Conservation (phyloP, 129 eudicot genomes). For the Tanacetum coccineum region DNA sequence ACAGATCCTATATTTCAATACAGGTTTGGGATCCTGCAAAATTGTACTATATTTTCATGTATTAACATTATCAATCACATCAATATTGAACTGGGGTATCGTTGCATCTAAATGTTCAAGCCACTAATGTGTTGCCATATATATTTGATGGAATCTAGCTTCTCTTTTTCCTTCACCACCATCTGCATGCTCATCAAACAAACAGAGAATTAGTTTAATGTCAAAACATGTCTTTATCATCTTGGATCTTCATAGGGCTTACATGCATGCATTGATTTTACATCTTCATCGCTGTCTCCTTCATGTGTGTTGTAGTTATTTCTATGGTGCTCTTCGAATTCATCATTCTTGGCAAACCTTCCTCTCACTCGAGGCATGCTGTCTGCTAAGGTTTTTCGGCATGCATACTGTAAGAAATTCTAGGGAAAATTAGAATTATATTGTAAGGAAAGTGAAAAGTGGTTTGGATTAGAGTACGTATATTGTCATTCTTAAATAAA, state of each 20-base stretch:
- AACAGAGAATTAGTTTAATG: background rate
- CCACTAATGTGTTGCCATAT: constrained; percentile 65
- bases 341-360: constrained; percentile 74
- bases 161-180: constrained; percentile 67
- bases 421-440: constrained; percentile 13
- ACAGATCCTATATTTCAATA: constrained; percentile 35
- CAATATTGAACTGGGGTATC: constrained; percentile 73
- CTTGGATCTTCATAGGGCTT: constrained; percentile 10
- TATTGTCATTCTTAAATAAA: too few relatives aligned
- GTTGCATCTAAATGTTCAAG: constrained; percentile 78
- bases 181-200: constrained; percentile 37
- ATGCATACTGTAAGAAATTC: constrained; percentile 58
- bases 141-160: constrained; percentile 65
- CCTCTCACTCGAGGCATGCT: constrained; percentile 89
- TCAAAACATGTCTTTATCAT: background rate
- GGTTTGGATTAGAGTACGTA: constrained; percentile 7
- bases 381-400: constrained; percentile 88
- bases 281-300: constrained; percentile 74
- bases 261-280: constrained; percentile 43
- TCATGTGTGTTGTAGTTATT: constrained; percentile 45
- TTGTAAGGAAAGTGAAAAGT: background rate
- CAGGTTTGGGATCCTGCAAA: constrained; percentile 33
- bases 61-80: constrained; percentile 8
- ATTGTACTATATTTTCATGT: constrained; percentile 20
- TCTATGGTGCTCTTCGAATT: constrained; percentile 47